phyloP scores from a whole-genome alignment of 192 early-diverging fungal species.

The Coemansia sp. region DNA sequence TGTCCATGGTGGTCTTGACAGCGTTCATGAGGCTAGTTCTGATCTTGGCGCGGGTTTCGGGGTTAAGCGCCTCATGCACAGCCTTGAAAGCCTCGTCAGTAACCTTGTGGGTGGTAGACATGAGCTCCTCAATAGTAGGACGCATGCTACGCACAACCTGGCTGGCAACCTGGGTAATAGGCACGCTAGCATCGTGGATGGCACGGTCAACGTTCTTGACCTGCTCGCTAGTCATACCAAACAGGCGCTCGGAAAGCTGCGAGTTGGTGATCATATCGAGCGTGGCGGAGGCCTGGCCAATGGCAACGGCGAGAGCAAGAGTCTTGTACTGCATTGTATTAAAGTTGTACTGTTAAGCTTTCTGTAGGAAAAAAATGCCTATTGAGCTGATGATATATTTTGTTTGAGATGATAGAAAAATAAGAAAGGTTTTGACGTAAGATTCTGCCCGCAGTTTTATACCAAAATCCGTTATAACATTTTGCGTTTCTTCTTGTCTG shows the following conservation, averaged over 20 bases:
- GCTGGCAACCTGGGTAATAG: constrained; percentile 48
- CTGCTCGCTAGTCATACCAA: constrained; percentile 50
- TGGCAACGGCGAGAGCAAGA: constrained; percentile 41
- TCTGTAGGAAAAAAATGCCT: too few species aligned
- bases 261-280: constrained; percentile 51
- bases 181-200: constrained; percentile 49
- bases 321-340: constrained; percentile 50
- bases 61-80: constrained; percentile 48
- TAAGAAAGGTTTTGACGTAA: too few species aligned
- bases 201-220: constrained; percentile 53
- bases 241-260: constrained; percentile 51
- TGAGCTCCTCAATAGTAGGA: constrained; percentile 42
- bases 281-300: constrained; percentile 54
- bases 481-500: too few species aligned
- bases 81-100: constrained; percentile 42
- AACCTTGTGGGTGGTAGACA: constrained; percentile 37
- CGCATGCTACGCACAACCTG: constrained; percentile 55
- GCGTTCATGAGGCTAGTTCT: constrained; percentile 54
- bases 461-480: too few species aligned
- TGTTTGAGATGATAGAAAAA: too few species aligned
- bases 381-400: too few species aligned
- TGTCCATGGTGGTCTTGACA: constrained; percentile 57
- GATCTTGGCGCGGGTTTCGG: constrained; percentile 56
- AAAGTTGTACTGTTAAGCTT: not conserved
- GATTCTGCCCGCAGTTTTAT: too few species aligned